Evolutionary conservation across 805 yeast species (phyloP), one percentile per base, ranked within the genome.

Genomic region (Soucietia sequanensis): DNA sequence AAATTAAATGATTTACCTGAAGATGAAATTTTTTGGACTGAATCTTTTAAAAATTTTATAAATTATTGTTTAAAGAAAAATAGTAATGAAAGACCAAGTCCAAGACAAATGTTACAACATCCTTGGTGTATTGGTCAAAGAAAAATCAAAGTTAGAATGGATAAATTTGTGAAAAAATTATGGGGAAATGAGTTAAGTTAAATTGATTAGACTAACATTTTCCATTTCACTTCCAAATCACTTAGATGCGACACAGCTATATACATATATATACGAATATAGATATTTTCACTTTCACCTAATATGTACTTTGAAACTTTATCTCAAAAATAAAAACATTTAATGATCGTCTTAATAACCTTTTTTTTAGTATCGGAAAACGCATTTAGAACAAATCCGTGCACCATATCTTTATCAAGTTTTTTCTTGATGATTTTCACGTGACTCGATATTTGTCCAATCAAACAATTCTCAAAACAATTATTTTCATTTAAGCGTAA

Each of bases 71-170:
- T 93, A 39, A 86, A 77, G 43, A 91, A 89, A 50, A 86, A 87
- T 42, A 79, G 87, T 27, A 73, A 68, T 20, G 81, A 81, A 43
- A 68, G 99, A 37, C 96, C 98, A 8, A 79, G 90, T 32, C 99
- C 99, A 6, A 72, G 93, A 48, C 96, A 93, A 56, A 85, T 93
- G 91, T 70, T 93, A 30, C 73, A 69, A 34, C 99, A 93, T 65
- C 97, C 97, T 2, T 93, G 99, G 99, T 70, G 88, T 36, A 62
- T 76, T 12, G 87, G 89, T 2, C 95, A 86, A 63, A 76, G 76
- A 62, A 72, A 65, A 43, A 79, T 81, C 54, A 70, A 64, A 33
- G 95, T 91, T 11, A 76, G 80, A 46, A 91, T 93, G 98, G 95
- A 78, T 44, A 81, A 79, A 58, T 85, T 93, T 58, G 86, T 93